These are phyloP conservation scores for Leucogyrophana mollusca DNA, from an alignment of 768 basidiomycete species.

Conservation along the genomic window DNA sequence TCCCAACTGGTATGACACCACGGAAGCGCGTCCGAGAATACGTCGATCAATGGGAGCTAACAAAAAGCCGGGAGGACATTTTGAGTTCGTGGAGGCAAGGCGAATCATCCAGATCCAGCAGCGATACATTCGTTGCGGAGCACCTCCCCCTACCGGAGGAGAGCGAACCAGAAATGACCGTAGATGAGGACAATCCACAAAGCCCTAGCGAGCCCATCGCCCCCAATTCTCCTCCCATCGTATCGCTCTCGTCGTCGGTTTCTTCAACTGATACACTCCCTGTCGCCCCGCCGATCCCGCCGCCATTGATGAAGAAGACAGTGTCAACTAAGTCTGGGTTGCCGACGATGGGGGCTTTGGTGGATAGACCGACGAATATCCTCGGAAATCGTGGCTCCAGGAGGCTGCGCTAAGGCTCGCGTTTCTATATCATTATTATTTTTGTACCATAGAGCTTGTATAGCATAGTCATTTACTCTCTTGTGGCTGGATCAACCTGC, in stretches of 20 bases:
- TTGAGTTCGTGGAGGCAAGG: constrained; percentile 50
- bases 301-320: constrained; percentile 21
- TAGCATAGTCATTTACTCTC: neutral
- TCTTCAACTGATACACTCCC: constrained; percentile 36
- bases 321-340: constrained; percentile 17
- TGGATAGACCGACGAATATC: constrained; percentile 33
- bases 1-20: constrained; percentile 72
- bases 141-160: constrained; percentile 34
- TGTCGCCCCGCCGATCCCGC: constrained; percentile 7
- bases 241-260: constrained; percentile 36
- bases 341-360: constrained; percentile 23
- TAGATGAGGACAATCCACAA: constrained; percentile 23
- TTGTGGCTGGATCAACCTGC: neutral
- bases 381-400: constrained; percentile 32
- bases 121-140: constrained; percentile 38
- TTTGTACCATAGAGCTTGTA: constrained; percentile 2
- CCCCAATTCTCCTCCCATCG: constrained; percentile 17
- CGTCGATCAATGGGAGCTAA: constrained; percentile 69
- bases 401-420: constrained; percentile 23
- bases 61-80: constrained; percentile 59
- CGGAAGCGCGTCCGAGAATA: constrained; percentile 73
- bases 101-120: constrained; percentile 23
- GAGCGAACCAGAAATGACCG: constrained; percentile 11
- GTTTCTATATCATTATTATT: constrained; percentile 11
- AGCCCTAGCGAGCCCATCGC: constrained; percentile 9